Evolutionary conservation across 192 early-diverging fungal genomes (phyloP), one percentile per base, ranked within the genome.

Genomic region (Obelidium mucronatum): DNA sequence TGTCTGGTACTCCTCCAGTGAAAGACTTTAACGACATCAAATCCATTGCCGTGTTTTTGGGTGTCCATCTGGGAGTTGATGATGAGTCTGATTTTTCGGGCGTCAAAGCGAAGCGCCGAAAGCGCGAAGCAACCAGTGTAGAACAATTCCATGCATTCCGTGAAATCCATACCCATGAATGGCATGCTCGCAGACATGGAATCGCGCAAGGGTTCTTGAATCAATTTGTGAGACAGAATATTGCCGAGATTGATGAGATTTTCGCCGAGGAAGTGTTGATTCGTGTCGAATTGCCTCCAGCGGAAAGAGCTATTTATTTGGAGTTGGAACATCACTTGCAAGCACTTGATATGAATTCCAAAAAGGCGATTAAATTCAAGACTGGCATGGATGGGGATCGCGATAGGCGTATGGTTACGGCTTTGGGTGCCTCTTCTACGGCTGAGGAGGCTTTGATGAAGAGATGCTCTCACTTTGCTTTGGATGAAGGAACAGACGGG

Each of bases 191-290:
- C n/a, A 70, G 84, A 4, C 79, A 81, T 54, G 37, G 65, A n/a
- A 35, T 83, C 30, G 84, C 81, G 5, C 84, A 85, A 66, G 36
- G 17, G 0, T 85, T 85, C 74, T 68, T 85, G 72, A 67, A 81
- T 68, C 44, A 67, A 40, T 83, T 81, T 66, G 81, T 85, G 33
- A 76, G 84, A 8, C 79, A 83, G 59, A 85, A 85, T 58, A 64
- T 85, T 58, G 84, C 84, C 4, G 84, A 83, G 61, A 83, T 85
- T 58, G 81, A 81, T 58, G 81, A 83, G 48, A 85, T 85, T 31
- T 74, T 78, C 6, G n/a, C 60, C 5, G 73, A 74, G 40, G 77
- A 81, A 48, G 40, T 74, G 30, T 4, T 73, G 26, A 19, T 73
- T 19, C 19, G 55, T 2, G 67, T 85, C 19, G 36, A 36, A 8